Base-by-base conservation (phyloP, 176 grass and related monocot species). In the Triticum urartu region DNA sequence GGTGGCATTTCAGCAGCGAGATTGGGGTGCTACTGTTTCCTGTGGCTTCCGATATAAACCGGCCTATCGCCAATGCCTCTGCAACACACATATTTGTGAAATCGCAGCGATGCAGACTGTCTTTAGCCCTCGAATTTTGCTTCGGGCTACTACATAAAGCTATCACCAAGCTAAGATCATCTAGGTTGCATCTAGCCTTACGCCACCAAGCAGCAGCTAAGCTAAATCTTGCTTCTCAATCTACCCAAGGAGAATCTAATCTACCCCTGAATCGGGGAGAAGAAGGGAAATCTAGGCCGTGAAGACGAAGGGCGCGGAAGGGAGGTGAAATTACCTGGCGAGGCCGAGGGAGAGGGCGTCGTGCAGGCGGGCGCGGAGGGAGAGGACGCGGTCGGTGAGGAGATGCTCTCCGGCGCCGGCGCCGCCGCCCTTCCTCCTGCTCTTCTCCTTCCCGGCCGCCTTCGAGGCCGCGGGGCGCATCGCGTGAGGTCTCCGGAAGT, bases 331-430 rank as follows among this genome's bases (percentile, higher is more conserved):
- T 68, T 84, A 94, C 93, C 78, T 90, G 50, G 79, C 28, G 78
- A 94, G 83, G 81, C 93, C 90, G 68, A 94, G 90, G 18, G 88
- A 77, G 78, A 94, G 82, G 8, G 90, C 93, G 64, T 81, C 82
- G 50, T 88, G 90, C 50, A 94, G 93, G 79, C 93, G 90, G 7
- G 80, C 40, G 48, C 85, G 93, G 52, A 88, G 82, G 71, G 82
- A 72, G 75, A 90, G 79, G 8, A 86, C 72, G 69, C 92, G 86
- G 68, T 92, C 89, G 35, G 81, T 59, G 85, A 91, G 89, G 21
- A 84, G 60, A 8, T 76, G 22, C 0, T 79, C 89, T 6, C 63
- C 65, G 18, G 62, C 61, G 47, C 7, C 24, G 12, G 3, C 78
- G 39, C 47, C 70, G 8, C 64, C 42, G 40, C 89, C 88, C 69